Evolutionary conservation across 2,329 filamentous ascomycete species (phyloP).

Genomic region (Fusarium sp.): DNA sequence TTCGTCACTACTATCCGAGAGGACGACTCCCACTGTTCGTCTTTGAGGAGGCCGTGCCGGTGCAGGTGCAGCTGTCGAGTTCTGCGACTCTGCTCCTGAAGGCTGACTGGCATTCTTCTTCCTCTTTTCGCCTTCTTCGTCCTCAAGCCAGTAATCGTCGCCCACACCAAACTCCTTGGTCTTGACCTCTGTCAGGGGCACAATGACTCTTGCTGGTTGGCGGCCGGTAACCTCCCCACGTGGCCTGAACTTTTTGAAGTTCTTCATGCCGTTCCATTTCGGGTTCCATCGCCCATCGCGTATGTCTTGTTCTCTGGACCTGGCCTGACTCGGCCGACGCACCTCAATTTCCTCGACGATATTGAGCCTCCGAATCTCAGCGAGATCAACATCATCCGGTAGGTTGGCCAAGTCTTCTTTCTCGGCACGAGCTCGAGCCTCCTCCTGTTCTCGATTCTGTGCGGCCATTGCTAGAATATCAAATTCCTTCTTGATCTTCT

Average conservation of each 20-base stretch:
- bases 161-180: conserved; percentile 81
- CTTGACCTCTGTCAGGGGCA: conserved; percentile 80
- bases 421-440: conserved; percentile 72
- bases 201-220: conserved; percentile 70
- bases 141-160: conserved; percentile 82
- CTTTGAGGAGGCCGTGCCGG: conserved; percentile 29
- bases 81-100: conserved; percentile 40
- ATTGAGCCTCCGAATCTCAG: conserved; percentile 80
- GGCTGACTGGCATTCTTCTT: conserved; percentile 49
- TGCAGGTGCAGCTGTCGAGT: conserved; percentile 22
- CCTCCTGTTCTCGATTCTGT: conserved; percentile 74
- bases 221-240: conserved; percentile 66
- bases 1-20: conserved; percentile 58
- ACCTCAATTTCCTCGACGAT: conserved; percentile 85
- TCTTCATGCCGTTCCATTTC: conserved; percentile 93
- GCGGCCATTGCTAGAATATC: conserved; percentile 79
- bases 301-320: conserved; percentile 64
- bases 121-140: conserved; percentile 56
- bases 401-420: conserved; percentile 67
- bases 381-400: conserved; percentile 78
- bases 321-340: conserved; percentile 53
- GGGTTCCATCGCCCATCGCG: conserved; percentile 82
- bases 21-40: conserved; percentile 45
- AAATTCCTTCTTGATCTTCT: conserved; percentile 71
- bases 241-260: conserved; percentile 90